Conservation (phyloP, 2,329 filamentous ascomycete genomes). For the Ceratocystis smalleyi region DNA sequence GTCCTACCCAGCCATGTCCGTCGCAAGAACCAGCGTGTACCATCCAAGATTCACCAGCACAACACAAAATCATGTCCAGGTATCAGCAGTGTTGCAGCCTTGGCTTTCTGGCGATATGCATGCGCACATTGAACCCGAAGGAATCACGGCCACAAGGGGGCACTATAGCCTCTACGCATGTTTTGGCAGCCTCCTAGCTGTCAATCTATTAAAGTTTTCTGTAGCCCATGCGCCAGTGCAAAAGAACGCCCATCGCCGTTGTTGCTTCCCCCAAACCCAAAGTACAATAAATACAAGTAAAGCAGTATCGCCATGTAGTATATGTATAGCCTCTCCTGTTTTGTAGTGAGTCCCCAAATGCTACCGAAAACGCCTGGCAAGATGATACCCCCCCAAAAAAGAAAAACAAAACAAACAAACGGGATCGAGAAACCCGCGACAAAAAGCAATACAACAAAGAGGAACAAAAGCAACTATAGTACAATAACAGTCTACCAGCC, state of each 20-base stretch:
- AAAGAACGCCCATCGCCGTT: not conserved
- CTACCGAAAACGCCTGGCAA: not conserved
- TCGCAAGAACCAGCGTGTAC: too few relatives aligned
- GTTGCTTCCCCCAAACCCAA: not conserved
- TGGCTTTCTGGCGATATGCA: too few relatives aligned
- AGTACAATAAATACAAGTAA: not conserved
- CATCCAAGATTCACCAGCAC: too few relatives aligned
- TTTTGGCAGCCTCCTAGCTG: not conserved
- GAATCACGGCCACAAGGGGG: not conserved
- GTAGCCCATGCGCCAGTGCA: not conserved
- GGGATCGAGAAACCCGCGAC: not conserved
- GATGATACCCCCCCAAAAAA: not conserved
- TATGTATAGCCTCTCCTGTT: not conserved
- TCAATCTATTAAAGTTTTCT: not conserved
- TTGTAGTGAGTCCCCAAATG: not conserved
- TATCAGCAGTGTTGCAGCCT: too few relatives aligned
- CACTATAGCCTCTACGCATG: not conserved
- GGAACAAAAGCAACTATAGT: not conserved
- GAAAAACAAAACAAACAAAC: too few relatives aligned
- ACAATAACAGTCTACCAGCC: not conserved
- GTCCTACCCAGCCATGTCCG: too few relatives aligned
- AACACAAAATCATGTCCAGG: too few relatives aligned
- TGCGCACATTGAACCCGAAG: not conserved
- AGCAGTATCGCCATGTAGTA: not conserved
- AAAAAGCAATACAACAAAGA: slow-evolving; percentile 1